These are phyloP conservation scores for Penicillium longicatenatum DNA, from an alignment of 495 filamentous ascomycete genomes.

Conservation along the genomic window DNA sequence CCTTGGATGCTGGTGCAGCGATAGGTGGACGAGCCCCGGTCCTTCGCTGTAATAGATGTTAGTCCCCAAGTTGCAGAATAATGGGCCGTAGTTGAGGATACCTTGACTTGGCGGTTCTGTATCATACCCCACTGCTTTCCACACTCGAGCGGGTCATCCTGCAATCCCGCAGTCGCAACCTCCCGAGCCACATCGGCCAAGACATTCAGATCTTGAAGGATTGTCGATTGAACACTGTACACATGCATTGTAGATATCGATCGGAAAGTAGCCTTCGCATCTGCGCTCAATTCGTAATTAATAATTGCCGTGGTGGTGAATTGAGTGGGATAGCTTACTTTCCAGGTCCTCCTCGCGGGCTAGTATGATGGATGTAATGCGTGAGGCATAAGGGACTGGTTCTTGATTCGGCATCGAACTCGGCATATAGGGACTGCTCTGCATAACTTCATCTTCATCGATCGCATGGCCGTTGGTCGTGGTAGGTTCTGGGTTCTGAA, in stretches of 20 bases:
- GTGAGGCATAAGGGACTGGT: conserved; percentile 26
- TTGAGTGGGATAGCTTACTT: conserved; percentile 45
- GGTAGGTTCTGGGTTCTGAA: conserved; percentile 40
- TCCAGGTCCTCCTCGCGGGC: conserved; percentile 79
- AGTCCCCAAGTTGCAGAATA: conserved; percentile 6
- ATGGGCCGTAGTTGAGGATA: conserved; percentile 11
- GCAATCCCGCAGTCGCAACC: conserved; percentile 49
- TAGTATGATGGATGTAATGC: conserved; percentile 64
- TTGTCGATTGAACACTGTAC: conserved; percentile 77
- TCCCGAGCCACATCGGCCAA: conserved; percentile 69
- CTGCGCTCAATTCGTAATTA: conserved; percentile 43
- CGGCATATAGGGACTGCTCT: conserved; percentile 64
- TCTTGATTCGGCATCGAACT: conserved; percentile 60
- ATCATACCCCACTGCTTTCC: conserved; percentile 69
- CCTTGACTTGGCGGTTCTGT: conserved; percentile 64
- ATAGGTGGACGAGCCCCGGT: conserved; percentile 40
- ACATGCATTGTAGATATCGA: conserved; percentile 76
- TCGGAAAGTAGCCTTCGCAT: conserved; percentile 65
- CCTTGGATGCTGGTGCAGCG: conserved; percentile 20
- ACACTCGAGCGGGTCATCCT: conserved; percentile 64
- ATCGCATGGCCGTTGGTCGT: conserved; percentile 37
- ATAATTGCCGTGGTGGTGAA: neutral
- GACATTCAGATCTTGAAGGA: conserved; percentile 73
- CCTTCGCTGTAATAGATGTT: conserved; percentile 45
- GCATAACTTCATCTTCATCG: conserved; percentile 74